Base-by-base conservation (phyloP, 75 land plant species). In the Pinus tabuliformis region DNA sequence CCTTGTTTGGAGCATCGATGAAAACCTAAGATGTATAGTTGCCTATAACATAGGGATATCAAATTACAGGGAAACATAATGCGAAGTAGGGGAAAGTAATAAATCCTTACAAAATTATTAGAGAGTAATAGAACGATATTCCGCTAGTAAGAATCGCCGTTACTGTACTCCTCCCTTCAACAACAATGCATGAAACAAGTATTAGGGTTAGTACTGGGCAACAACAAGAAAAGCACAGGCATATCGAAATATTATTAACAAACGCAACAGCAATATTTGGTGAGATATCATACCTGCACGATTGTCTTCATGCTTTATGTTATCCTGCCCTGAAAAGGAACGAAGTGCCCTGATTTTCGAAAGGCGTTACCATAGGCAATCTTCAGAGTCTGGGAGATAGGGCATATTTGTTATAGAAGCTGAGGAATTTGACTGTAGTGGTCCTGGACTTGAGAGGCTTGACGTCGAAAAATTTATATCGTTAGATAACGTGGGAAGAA, bases 361-460 rank as follows among this genome's bases (percentile, higher is more conserved):
- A 24, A 68, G 21, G 49, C 72, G 18, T 68, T 22, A 68, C 22
- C 72, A 42, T 20, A 68, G 72, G 49, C 49, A 68, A 42, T 39
- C 52, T 42, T 68, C 72, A 16, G 68, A 6, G 39, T 17, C 20
- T 68, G 52, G 2, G 4, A 42, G 54, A 42, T 42, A 4, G 42
- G 49, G 12, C 20, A 39, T 17, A 39, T 37, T 39, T 39, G 72
- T n/a, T 39, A 39, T n/a, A n/a, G 13, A 39, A 37, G 49, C 37
- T 30, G 83, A 84, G 83, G 30, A 37, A n/a, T 91, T 91, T 88
- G 93, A 91, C 90, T 91, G 93, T 88, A 91, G 90, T 90, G 93
- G 85, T 88, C 88, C 93, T 90, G 88, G 83, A 62, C 86, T 85
- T 56, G 84, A 68, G 28, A 80, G 59, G 79, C 80, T 66, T 54